A percentile compares a stretch with the other conserved stretches of the same genome.
Conservation (phyloP, 768 basidiomycete genomes). For the Chalciporus piperatus region DNA sequence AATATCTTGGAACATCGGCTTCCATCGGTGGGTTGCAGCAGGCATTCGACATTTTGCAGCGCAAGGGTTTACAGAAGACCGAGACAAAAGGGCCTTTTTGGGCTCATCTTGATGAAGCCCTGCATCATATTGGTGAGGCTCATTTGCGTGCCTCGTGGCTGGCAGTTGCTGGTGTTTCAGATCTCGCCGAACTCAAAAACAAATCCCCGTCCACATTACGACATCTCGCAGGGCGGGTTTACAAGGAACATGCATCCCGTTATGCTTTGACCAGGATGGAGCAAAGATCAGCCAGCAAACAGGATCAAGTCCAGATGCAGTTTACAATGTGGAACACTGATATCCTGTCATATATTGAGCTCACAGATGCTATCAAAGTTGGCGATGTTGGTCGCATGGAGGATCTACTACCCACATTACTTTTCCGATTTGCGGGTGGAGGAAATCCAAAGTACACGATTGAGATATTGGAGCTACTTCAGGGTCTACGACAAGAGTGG, state of each 20-base stretch:
- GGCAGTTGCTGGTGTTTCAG: conserved; percentile 17
- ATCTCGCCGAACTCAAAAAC: conserved; percentile 26
- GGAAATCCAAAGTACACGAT: conserved; percentile 17
- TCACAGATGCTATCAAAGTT: conserved; percentile 5
- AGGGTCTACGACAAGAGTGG: conserved; percentile 28
- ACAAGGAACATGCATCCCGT: conserved; percentile 30
- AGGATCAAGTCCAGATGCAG: conserved; percentile 28
- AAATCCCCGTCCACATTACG: conserved; percentile 26
- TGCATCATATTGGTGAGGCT: conserved; percentile 37
- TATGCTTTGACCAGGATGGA: conserved; percentile 25
- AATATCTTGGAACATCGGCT: conserved; percentile 35
- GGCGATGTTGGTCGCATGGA: conserved; percentile 23
- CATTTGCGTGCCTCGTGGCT: conserved; percentile 36
- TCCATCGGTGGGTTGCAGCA: conserved; percentile 23
- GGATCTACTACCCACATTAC: conserved; percentile 20
- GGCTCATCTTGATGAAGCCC: conserved; percentile 16
- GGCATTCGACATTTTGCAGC: conserved; percentile 31
- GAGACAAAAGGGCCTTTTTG: background rate
- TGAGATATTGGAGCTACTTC: conserved; percentile 27
- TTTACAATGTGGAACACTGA: too few relatives aligned
- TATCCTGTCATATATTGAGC: too few relatives aligned
- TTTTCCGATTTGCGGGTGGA: conserved; percentile 20
- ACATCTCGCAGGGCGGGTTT: conserved; percentile 26
- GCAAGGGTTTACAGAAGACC: conserved; percentile 27
- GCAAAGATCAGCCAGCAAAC: background rate